Conservation (phyloP, 169 alveolate genomes). For the Plasmodium cynomolgi region DNA sequence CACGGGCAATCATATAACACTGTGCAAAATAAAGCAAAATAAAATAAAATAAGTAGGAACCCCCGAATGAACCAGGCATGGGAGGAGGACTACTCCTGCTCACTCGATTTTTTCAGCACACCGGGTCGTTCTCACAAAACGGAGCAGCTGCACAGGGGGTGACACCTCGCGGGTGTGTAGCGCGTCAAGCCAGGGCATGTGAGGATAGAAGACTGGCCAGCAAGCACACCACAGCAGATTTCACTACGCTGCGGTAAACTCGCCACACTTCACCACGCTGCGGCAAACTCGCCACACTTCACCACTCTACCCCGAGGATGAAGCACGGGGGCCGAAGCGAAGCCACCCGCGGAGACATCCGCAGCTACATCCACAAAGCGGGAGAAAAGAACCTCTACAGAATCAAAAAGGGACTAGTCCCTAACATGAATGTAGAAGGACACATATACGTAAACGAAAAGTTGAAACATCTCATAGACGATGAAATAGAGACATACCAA, state of each 20-base stretch:
- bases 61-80: neutral
- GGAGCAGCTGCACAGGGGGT: neutral
- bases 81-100: neutral
- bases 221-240: too few relatives aligned
- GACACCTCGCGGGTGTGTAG: neutral
- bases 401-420: slow-evolving; percentile 86
- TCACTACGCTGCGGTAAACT: neutral
- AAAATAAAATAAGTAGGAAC: neutral
- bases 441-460: slow-evolving; percentile 85
- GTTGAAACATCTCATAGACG: slow-evolving; percentile 79
- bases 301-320: neutral
- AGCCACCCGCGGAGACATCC: neutral
- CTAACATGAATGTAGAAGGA: slow-evolving; percentile 89
- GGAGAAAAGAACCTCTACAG: slow-evolving; percentile 74
- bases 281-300: too few relatives aligned
- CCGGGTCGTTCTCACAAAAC: neutral
- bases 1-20: neutral
- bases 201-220: neutral
- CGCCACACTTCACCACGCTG: neutral
- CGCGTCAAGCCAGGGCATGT: neutral
- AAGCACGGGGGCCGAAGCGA: neutral
- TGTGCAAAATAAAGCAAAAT: too few relatives aligned
- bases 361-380: slow-evolving; percentile 26
- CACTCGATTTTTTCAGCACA: neutral
- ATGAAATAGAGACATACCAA: slow-evolving; percentile 81